Conservation (phyloP, 2,329 filamentous ascomycete species). For the Graphilbum ipis-grandicollis region DNA sequence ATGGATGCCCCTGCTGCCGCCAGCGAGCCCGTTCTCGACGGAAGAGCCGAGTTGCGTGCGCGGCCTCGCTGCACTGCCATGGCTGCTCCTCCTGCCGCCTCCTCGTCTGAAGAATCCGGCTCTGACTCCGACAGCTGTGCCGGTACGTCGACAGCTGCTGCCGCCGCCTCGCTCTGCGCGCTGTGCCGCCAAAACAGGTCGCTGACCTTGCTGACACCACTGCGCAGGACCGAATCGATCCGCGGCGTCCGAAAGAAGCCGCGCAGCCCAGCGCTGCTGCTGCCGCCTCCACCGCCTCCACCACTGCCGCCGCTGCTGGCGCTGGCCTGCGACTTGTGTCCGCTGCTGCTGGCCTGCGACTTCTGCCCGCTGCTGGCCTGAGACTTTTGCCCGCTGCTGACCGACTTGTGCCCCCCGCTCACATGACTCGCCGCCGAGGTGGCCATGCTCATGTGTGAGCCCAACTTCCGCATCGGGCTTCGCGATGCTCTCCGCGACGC, state of each 20-base stretch:
- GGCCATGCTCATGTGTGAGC: too few relatives aligned
- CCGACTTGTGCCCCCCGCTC: neutral
- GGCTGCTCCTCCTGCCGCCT: constrained; percentile 29
- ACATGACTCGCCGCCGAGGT: too few relatives aligned
- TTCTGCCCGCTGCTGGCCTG: too few relatives aligned
- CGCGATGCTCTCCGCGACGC: neutral
- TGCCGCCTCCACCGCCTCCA: neutral
- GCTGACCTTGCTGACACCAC: constrained; percentile 36
- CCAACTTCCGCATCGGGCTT: neutral
- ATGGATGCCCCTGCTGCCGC: too few relatives aligned
- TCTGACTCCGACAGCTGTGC: too few relatives aligned
- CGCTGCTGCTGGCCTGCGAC: too few relatives aligned
- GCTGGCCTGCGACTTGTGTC: constrained; percentile 29
- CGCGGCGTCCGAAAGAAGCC: constrained; percentile 54
- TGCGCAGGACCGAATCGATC: constrained; percentile 54
- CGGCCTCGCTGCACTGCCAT: constrained; percentile 17
- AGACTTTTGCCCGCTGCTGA: neutral
- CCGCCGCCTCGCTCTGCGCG: constrained; percentile 11
- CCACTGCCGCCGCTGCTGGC: constrained; percentile 23
- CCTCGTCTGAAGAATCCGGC: constrained; percentile 15
- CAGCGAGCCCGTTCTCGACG: constrained; percentile 17
- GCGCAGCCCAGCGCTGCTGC: too few relatives aligned
- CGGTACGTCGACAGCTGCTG: too few relatives aligned
- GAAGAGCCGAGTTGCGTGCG: constrained; percentile 14
- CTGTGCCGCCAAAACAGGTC: constrained; percentile 42